Percentiles rank a stretch among this genome's conserved stretches.
These are phyloP conservation scores for Ganoderma multipileum DNA, from an alignment of 1,284 basidiomycete species.

Conservation along the genomic window DNA sequence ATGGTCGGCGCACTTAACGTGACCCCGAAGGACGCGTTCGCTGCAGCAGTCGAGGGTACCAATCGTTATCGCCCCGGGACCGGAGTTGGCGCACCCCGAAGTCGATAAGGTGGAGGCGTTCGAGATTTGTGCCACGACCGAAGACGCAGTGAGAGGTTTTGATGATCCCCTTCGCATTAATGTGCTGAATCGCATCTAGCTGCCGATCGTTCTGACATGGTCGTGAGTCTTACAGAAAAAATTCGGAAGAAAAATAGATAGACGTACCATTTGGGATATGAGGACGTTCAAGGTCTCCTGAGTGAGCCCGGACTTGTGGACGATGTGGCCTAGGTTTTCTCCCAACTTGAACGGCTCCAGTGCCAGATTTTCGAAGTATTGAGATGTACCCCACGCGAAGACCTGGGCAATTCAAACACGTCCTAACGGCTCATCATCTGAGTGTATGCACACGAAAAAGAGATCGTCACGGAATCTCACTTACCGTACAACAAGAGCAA, in stretches of 20 bases:
- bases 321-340: not conserved
- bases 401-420: slow-evolving; percentile 18
- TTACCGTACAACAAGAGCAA: not conserved
- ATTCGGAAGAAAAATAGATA: not conserved
- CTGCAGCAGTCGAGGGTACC: not conserved
- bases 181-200: not conserved
- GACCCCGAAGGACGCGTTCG: not conserved
- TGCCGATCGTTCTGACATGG: not conserved
- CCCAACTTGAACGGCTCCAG: slow-evolving; percentile 14
- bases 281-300: not conserved
- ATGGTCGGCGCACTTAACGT: too few relatives aligned
- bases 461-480: not conserved
- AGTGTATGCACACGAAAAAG: not conserved
- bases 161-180: not conserved
- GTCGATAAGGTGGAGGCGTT: not conserved
- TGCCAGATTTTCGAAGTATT: slow-evolving; percentile 22
- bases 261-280: not conserved
- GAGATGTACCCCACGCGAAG: slow-evolving; percentile 15
- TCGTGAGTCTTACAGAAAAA: not conserved
- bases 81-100: not conserved
- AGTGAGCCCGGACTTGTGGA: not conserved
- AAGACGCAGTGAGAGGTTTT: not conserved
- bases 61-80: not conserved
- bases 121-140: not conserved
- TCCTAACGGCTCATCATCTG: not conserved